phyloP scores from a whole-genome alignment of 2,329 filamentous ascomycete genomes.

The Teratosphaeria epicoccoides region DNA sequence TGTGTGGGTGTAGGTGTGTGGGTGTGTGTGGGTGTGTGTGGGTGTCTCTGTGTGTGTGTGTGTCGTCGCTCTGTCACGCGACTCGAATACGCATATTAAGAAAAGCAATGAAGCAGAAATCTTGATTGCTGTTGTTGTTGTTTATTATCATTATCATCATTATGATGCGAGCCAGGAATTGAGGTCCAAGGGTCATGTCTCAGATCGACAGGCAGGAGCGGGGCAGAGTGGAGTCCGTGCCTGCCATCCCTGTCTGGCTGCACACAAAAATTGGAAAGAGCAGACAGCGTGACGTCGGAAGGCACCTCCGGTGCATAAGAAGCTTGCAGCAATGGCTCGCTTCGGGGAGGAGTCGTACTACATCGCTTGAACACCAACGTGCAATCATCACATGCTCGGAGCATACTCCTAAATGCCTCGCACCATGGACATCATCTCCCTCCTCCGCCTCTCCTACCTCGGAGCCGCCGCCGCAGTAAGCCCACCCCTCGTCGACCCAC shows the following conservation, averaged over 20 bases:
- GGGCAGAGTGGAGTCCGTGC: background rate
- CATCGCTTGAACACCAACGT: no score
- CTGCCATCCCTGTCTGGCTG: background rate
- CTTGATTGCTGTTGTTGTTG: no score
- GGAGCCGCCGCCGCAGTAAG: conserved; percentile 6
- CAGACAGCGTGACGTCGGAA: background rate
- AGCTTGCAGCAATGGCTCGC: background rate
- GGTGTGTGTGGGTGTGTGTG: no score
- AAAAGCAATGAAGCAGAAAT: background rate
- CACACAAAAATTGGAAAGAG: background rate
- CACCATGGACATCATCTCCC: conserved; percentile 4
- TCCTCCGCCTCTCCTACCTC: conserved; percentile 8
- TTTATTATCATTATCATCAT: no score
- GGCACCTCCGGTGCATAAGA: background rate
- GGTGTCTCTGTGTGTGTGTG: no score
- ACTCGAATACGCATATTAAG: no score
- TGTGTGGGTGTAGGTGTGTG: no score
- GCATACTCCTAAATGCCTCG: no score
- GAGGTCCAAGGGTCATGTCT: background rate
- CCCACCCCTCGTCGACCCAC: background rate
- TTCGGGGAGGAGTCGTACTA: background rate
- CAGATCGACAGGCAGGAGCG: background rate
- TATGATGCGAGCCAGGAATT: background rate
- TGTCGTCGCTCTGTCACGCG: no score
- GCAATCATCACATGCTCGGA: no score